Evolutionary conservation across 257 asterid genomes (phyloP), one percentile per base, ranked within the genome.

Genomic region (Forsythia suspensa): DNA sequence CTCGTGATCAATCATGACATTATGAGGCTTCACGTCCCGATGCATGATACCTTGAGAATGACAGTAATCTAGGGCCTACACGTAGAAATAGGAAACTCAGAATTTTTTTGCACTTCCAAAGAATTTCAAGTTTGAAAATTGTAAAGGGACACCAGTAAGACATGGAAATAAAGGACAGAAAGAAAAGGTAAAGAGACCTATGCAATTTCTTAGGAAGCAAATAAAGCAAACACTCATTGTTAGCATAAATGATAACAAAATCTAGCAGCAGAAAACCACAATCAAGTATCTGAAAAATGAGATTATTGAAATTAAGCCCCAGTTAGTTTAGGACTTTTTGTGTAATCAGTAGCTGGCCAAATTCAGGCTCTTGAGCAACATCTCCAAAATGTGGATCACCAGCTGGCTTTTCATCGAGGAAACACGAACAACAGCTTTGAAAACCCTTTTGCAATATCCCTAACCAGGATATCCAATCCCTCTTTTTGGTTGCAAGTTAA

Each of bases 11-110:
- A 90, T 90, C 92, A 90, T 88, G 77, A 86, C 91, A 88, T 88
- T 88, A 84, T 86, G 92, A 24, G 94, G 92, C 83, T 90, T 88
- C 85, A 90, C 94, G 74, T 90, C 94, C 70, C 94, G 86, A 83
- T 90, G 94, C 94, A 90, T 90, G 78, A 90, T 88, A 71, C 94
- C 94, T 86, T 88, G 94, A 76, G 92, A 86, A 80, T 90, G 94
- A 74, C 92, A 90, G 82, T 90, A 90, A 73, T 88, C 89, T 72
- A 90, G 82, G 36, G 94, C 92, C 94, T 87, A 20, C 81, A 85
- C 5, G 77, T 16, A 69, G 24, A 57, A 7, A 21, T 0, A 3
- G 66, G 67, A 57, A 57, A 5, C 36, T 57, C 34, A 57, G 34
- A 57, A 57, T 57, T 20, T 20, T 57, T 57, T 57, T 57, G 29